Evolutionary conservation across 495 filamentous ascomycete genomes (phyloP).

Genomic region (Penicillium odoratum): DNA sequence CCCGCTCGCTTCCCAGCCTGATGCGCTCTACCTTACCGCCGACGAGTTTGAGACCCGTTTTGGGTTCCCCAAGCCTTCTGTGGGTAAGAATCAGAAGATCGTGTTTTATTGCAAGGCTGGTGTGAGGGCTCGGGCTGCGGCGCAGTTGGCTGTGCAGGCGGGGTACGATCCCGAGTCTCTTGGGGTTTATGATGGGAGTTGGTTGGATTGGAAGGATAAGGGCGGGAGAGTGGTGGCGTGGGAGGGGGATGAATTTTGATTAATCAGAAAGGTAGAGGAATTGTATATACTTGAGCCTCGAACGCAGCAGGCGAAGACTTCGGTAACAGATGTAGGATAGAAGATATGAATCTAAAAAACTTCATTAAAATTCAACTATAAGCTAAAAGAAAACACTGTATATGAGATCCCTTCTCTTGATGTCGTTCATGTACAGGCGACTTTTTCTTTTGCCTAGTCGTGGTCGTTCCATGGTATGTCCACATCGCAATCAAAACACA

Average conservation of each 20-base stretch:
- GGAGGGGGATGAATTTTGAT: slow-evolving; percentile 35
- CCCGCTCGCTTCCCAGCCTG: slow-evolving; percentile 72
- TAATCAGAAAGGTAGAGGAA: not conserved
- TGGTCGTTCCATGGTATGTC: slow-evolving; percentile 36
- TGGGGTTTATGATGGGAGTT: slow-evolving; percentile 85
- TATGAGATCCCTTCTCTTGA: slow-evolving; percentile 27
- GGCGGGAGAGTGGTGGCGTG: slow-evolving; percentile 61
- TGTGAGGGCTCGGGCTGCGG: slow-evolving; percentile 78
- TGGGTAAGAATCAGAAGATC: slow-evolving; percentile 37
- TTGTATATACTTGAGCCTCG: slow-evolving; percentile 12
- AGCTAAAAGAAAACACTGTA: slow-evolving; percentile 17
- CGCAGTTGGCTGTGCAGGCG: slow-evolving; percentile 70
- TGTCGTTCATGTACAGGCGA: slow-evolving; percentile 35
- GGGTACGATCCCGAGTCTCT: slow-evolving; percentile 72
- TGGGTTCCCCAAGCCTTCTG: slow-evolving; percentile 45
- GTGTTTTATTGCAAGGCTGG: slow-evolving; percentile 95
- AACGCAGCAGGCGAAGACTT: not conserved
- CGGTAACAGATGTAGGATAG: not conserved
- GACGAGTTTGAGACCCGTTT: slow-evolving; percentile 70
- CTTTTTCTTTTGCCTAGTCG: slow-evolving; percentile 26
- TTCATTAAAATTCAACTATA: slow-evolving; percentile 27
- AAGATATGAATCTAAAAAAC: slow-evolving; percentile 8
- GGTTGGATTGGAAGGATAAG: slow-evolving; percentile 80
- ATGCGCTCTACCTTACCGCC: slow-evolving; percentile 68
- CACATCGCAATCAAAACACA: slow-evolving; percentile 26